Base-by-base conservation (phyloP, 148 eudicot genomes). In the Spergularia marina region DNA sequence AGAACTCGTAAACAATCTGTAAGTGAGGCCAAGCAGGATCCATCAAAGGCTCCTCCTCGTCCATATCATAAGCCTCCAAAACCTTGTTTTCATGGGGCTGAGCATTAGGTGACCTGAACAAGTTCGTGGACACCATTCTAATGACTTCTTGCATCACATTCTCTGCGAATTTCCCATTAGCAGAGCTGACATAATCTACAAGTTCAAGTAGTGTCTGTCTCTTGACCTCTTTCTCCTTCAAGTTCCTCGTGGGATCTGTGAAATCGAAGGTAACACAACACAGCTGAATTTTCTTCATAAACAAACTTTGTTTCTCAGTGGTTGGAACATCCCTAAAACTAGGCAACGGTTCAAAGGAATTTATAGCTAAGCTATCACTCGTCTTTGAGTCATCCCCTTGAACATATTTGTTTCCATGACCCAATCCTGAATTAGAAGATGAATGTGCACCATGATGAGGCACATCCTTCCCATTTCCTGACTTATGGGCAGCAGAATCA, bases 1-100 rank as follows among this genome's bases (percentile, higher is more conserved):
- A 86, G 75, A 92, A 86, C 65, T 92, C 97, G 65, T 93, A 93
- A 12, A 90, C 90, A 74, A 90, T 84, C 83, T 92, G 97, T 86
- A 92, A 76, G 75, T 92, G 97, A 55, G 97, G 86, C 97, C 97
- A 92, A n/a, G 97, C 87, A 21, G 91, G 95, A 68, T 92, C 97
- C 97, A 90, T 90, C 74, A 84, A 79, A 39, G 92, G 97, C 69
- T 92, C 97, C 76, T 91, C 97, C 60, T 91, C 97, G 40, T 89
- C 97, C 76, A 89, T 52, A 77, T 91, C 97, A 84, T 86, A 82
- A 65, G 84, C 84, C 69, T 86, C 89, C 63, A 83, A 75, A 55
- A 75, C 79, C 80, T 87, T 90, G 84, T 83, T 90, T 80, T 92
- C 94, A 71, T 88, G 91, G 73, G 92, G 87, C 76, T 92, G 97